Evolutionary conservation across 768 basidiomycete species (phyloP).

Genomic region (Asterophora lycoperdoides): DNA sequence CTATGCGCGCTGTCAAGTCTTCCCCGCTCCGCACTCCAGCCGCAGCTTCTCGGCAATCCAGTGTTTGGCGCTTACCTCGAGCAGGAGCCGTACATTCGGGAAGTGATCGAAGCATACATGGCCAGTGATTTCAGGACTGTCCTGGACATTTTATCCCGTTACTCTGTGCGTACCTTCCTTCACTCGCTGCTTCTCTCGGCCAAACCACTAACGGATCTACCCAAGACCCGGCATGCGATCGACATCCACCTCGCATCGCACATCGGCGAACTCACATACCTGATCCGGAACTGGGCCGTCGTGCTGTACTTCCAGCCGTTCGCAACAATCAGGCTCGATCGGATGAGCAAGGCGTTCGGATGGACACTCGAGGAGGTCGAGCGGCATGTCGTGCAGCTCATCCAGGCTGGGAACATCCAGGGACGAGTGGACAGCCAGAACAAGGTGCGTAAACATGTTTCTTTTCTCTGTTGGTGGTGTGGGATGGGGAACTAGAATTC

Average conservation of each 20-base stretch:
- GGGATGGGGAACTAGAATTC: too few species aligned
- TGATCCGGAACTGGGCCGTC: constrained; percentile 75
- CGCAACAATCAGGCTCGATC: constrained; percentile 73
- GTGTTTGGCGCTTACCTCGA: constrained; percentile 76
- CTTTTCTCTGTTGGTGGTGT: not conserved
- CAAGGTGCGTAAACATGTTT: constrained; percentile 45
- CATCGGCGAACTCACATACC: constrained; percentile 55
- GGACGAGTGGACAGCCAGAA: constrained; percentile 88
- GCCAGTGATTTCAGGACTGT: constrained; percentile 82
- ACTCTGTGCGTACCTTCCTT: constrained; percentile 50
- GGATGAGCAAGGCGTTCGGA: constrained; percentile 86
- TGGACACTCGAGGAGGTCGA: constrained; percentile 72
- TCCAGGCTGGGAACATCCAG: constrained; percentile 72
- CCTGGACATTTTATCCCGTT: constrained; percentile 65
- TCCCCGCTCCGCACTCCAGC: constrained; percentile 63
- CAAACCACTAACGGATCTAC: not conserved
- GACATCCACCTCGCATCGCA: constrained; percentile 77
- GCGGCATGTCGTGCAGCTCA: constrained; percentile 68
- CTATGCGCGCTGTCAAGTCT: constrained; percentile 81
- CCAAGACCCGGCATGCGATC: constrained; percentile 71
- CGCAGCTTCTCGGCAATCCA: constrained; percentile 62
- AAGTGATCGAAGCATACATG: constrained; percentile 83
- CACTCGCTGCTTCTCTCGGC: not conserved
- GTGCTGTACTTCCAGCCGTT: constrained; percentile 92
- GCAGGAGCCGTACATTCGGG: constrained; percentile 81